Percentiles rank a stretch among this genome's conserved stretches.
phyloP scores from a whole-genome alignment of 106 monocot species.

The Phalaenopsis equestris region DNA sequence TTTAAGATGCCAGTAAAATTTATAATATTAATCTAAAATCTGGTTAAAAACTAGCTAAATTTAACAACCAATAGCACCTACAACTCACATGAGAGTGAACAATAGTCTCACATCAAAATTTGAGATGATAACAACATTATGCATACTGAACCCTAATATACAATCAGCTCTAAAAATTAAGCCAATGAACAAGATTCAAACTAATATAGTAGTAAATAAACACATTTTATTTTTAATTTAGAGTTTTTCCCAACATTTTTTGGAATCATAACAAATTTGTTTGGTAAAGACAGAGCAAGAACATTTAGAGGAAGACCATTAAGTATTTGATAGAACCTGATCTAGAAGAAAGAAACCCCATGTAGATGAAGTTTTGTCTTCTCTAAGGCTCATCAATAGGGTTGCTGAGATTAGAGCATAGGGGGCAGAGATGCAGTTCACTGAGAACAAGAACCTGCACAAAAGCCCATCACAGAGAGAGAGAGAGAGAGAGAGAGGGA shows the following conservation, averaged over 20 bases:
- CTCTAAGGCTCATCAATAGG: conserved; percentile 8
- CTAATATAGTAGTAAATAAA: background rate
- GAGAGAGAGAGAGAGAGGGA: background rate
- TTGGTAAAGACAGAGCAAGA: background rate
- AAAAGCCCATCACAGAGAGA: conserved; percentile 4
- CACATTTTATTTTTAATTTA: background rate
- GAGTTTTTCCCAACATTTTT: background rate
- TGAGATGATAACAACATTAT: too few species aligned
- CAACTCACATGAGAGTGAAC: too few species aligned
- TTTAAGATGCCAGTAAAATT: too few species aligned
- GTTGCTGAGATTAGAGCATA: conserved; percentile 36
- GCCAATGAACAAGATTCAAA: background rate
- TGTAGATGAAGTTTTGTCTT: conserved; percentile 17
- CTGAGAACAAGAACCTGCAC: conserved; percentile 57
- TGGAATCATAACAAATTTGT: background rate
- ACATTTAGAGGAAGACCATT: background rate
- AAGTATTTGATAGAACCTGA: conserved; percentile 32
- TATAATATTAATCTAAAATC: too few species aligned
- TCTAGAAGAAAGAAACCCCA: conserved; percentile 65
- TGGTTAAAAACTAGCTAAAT: too few species aligned
- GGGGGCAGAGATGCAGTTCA: conserved; percentile 49
- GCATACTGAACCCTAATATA: too few species aligned
- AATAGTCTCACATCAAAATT: too few species aligned
- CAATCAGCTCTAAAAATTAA: too few species aligned
- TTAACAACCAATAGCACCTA: too few species aligned